Evolutionary conservation across 1,284 basidiomycete genomes (phyloP).

Genomic region (Stereum hirsutum): DNA sequence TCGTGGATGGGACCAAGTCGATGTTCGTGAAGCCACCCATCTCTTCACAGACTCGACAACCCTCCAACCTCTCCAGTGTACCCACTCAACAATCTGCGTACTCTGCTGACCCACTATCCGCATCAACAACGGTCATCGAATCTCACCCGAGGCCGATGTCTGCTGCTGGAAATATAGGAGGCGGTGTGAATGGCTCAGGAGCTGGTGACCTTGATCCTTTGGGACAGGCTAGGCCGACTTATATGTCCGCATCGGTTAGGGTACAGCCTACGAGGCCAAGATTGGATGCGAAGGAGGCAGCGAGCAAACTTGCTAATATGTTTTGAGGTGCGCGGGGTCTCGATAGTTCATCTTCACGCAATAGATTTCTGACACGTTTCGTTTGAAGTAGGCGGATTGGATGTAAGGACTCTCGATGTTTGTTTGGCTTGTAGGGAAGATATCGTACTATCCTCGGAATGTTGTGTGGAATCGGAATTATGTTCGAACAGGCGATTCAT

Average conservation of each 20-base stretch:
- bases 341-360: background rate
- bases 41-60: conserved; percentile 31
- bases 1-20: conserved; percentile 65
- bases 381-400: too few species aligned
- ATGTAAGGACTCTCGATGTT: background rate
- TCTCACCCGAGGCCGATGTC: too few species aligned
- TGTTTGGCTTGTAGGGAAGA: too few species aligned
- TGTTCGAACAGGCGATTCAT: too few species aligned
- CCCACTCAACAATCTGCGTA: conserved; percentile 4
- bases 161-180: too few species aligned
- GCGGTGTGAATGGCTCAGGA: too few species aligned
- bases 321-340: conserved; percentile 33
- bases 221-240: conserved; percentile 42
- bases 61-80: too few species aligned
- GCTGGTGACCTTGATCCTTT: conserved; percentile 48
- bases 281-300: conserved; percentile 75
- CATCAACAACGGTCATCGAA: too few species aligned
- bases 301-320: conserved; percentile 82
- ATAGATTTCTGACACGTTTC: background rate
- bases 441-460: too few species aligned
- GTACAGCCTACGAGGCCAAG: conserved; percentile 57
- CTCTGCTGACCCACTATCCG: conserved; percentile 5
- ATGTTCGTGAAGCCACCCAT: conserved; percentile 51
- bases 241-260: conserved; percentile 60
- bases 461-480: too few species aligned